A percentile compares a stretch with the other conserved stretches of the same genome.
Evolutionary conservation across 495 filamentous ascomycete species (phyloP).

Genomic region (Corynascus novoguineensis): DNA sequence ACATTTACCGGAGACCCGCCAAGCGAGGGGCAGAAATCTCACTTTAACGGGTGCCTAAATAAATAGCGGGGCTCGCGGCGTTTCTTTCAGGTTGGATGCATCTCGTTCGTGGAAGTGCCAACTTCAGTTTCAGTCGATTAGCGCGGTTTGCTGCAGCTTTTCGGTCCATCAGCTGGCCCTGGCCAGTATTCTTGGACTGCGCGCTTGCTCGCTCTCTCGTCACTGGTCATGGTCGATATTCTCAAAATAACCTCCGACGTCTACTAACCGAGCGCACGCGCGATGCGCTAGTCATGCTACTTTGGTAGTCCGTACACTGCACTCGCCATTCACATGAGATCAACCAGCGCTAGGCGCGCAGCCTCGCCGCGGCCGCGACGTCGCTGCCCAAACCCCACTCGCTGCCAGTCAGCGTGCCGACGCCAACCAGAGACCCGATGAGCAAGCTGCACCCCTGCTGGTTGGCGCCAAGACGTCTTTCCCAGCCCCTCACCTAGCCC

Average conservation of each 20-base stretch:
- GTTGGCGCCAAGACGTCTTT: background rate
- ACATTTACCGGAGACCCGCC: too few species aligned
- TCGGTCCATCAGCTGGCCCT: background rate
- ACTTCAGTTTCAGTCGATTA: conserved; percentile 1
- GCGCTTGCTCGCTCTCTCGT: background rate
- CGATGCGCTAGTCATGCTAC: background rate
- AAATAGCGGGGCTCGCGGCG: too few species aligned
- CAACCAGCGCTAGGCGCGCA: background rate
- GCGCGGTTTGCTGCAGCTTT: background rate
- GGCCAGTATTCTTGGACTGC: background rate
- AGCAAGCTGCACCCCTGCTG: background rate
- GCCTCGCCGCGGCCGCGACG: background rate
- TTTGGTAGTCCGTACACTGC: too few species aligned
- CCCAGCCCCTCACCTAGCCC: conserved; percentile 26
- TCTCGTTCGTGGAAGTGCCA: conserved; percentile 8
- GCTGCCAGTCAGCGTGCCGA: conserved; percentile 5
- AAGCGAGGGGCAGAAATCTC: conserved; percentile 2
- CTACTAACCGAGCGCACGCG: conserved; percentile 1
- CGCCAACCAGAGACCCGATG: conserved; percentile 12
- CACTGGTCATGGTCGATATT: background rate
- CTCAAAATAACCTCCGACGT: conserved; percentile 6
- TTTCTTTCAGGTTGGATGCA: too few species aligned
- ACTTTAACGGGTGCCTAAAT: too few species aligned
- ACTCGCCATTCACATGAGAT: background rate
- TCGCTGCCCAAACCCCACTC: background rate